A percentile compares a stretch with the other conserved stretches of the same genome.
phyloP scores from a whole-genome alignment of 768 basidiomycete genomes.

The Leccinum broughii region DNA sequence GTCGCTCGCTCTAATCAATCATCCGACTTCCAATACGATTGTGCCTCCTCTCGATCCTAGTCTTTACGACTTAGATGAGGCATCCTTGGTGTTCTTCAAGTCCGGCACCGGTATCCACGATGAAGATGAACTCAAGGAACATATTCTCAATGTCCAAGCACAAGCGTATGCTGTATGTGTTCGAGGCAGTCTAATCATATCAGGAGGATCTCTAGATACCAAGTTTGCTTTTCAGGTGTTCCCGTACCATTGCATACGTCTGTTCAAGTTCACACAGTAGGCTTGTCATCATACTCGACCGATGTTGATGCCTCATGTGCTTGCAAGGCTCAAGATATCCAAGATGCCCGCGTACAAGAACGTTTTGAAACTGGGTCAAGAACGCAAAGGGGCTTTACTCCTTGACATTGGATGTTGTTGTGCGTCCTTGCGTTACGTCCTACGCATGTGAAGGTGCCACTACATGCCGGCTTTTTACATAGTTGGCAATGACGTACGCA shows the following conservation, averaged over 20 bases:
- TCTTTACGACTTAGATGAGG: slow-evolving; percentile 15
- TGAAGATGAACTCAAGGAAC: slow-evolving; percentile 31
- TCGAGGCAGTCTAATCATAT: background rate
- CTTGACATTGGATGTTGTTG: slow-evolving; percentile 49
- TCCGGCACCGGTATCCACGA: slow-evolving; percentile 31
- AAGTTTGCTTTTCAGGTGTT: slow-evolving; percentile 15
- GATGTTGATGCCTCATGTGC: background rate
- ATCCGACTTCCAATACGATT: background rate
- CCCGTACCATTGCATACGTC: slow-evolving; percentile 27
- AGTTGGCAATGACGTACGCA: slow-evolving; percentile 46
- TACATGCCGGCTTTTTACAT: background rate
- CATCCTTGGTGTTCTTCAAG: slow-evolving; percentile 31
- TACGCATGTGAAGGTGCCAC: background rate
- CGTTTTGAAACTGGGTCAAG: slow-evolving; percentile 38
- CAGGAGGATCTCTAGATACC: background rate
- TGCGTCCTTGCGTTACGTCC: slow-evolving; percentile 20
- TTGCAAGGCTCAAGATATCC: slow-evolving; percentile 23
- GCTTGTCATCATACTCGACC: background rate
- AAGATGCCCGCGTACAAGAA: slow-evolving; percentile 22
- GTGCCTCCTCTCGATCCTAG: slow-evolving; percentile 13
- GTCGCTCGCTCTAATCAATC: no score
- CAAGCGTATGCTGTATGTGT: slow-evolving; percentile 34
- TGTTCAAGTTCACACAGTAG: slow-evolving; percentile 21
- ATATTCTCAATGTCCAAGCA: slow-evolving; percentile 35
- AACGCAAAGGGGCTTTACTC: slow-evolving; percentile 38